Conservation (phyloP, 2,329 filamentous ascomycete genomes). For the Fusarium subglutinans region DNA sequence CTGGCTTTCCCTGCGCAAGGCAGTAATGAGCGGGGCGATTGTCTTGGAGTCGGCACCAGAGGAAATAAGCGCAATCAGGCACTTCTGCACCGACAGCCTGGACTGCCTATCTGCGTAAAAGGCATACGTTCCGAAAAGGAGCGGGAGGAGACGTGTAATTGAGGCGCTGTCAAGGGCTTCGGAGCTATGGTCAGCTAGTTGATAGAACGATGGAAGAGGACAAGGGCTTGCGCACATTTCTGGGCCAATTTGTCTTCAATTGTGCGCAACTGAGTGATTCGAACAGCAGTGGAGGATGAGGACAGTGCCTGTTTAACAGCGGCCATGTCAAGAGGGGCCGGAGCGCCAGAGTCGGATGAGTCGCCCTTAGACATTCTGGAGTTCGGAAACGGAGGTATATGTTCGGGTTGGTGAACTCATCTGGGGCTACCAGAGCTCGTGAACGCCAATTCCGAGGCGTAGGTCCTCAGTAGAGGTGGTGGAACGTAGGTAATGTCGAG, state of each 20-base stretch:
- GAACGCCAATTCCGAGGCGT: slow-evolving; percentile 25
- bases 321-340: slow-evolving; percentile 59
- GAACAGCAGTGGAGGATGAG: slow-evolving; percentile 68
- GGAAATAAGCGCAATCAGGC: slow-evolving; percentile 74
- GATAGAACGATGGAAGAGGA: slow-evolving; percentile 3
- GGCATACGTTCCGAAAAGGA: slow-evolving; percentile 88
- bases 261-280: slow-evolving; percentile 63
- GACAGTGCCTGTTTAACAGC: slow-evolving; percentile 61
- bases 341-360: slow-evolving; percentile 55
- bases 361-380: slow-evolving; percentile 50
- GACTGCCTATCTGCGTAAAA: slow-evolving; percentile 88
- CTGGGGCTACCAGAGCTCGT: slow-evolving; percentile 45
- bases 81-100: slow-evolving; percentile 82
- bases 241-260: slow-evolving; percentile 67
- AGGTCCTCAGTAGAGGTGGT: slow-evolving; percentile 14
- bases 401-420: slow-evolving; percentile 45
- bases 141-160: slow-evolving; percentile 67
- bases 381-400: slow-evolving; percentile 33
- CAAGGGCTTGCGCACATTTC: slow-evolving; percentile 56
- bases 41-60: slow-evolving; percentile 62
- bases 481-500: neutral
- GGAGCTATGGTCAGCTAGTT: slow-evolving; percentile 31
- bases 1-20: slow-evolving; percentile 75
- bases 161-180: slow-evolving; percentile 59
- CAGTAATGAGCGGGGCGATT: slow-evolving; percentile 71